A percentile compares a stretch with the other conserved stretches of the same genome.
phyloP scores from a whole-genome alignment of 306 rosid genomes.

The Vigna unguiculata region DNA sequence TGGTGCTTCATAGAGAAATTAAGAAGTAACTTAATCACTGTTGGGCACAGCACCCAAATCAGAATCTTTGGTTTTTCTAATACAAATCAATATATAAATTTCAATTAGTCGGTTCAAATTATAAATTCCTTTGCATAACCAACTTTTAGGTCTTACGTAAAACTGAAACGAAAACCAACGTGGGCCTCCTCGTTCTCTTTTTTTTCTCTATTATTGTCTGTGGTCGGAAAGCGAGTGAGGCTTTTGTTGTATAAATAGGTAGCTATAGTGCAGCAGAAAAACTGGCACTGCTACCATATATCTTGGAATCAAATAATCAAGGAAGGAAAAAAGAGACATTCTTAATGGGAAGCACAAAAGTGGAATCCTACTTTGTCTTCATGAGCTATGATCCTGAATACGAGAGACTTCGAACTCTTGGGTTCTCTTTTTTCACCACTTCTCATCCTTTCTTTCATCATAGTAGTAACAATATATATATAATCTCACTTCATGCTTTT shows the following conservation, averaged over 20 bases:
- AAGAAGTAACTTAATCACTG: neutral
- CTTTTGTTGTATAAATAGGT: slow-evolving; percentile 46
- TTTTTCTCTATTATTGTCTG: slow-evolving; percentile 18
- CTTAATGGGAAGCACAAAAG: slow-evolving; percentile 57
- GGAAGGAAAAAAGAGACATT: slow-evolving; percentile 9
- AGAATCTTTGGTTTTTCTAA: neutral
- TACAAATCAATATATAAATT: neutral
- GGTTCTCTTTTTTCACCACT: slow-evolving; percentile 50
- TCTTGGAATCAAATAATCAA: slow-evolving; percentile 17
- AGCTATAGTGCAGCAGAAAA: slow-evolving; percentile 26
- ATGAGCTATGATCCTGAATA: slow-evolving; percentile 91
- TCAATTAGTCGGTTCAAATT: neutral
- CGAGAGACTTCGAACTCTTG: slow-evolving; percentile 71
- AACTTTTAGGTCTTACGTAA: neutral
- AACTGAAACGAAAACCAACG: slow-evolving; percentile 9
- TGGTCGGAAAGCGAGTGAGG: slow-evolving; percentile 24
- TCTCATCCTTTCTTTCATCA: neutral
- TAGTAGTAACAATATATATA: neutral
- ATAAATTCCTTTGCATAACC: neutral
- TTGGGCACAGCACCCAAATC: slow-evolving; percentile 2
- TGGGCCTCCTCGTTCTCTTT: slow-evolving; percentile 6
- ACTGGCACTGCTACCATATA: neutral
- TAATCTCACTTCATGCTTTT: neutral
- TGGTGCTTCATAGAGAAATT: neutral
- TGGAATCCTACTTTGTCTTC: slow-evolving; percentile 81